These are phyloP conservation scores for Xerocomus spinulosus DNA, from an alignment of 768 basidiomycete species.

Conservation along the genomic window DNA sequence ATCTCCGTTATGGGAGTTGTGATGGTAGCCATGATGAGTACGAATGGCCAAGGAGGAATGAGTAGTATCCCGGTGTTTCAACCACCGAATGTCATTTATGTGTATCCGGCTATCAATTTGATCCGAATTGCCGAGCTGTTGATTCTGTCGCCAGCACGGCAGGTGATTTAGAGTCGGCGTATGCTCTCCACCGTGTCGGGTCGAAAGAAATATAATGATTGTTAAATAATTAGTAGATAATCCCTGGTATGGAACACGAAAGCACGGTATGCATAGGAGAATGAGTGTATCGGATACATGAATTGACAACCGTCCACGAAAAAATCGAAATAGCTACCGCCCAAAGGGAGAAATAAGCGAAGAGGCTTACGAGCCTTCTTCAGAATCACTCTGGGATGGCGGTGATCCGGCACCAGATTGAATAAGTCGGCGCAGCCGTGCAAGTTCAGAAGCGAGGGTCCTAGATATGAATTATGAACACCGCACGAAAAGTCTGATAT, in stretches of 20 bases:
- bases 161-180: neutral
- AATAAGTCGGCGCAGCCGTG: slow-evolving; percentile 70
- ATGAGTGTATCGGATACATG: slow-evolving; percentile 32
- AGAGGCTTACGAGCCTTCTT: slow-evolving; percentile 13
- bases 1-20: slow-evolving; percentile 84
- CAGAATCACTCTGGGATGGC: slow-evolving; percentile 10
- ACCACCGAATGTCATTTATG: slow-evolving; percentile 1
- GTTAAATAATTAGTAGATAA: slow-evolving; percentile 18
- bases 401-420: slow-evolving; percentile 43
- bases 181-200: neutral
- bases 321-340: slow-evolving; percentile 3
- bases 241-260: slow-evolving; percentile 27
- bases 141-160: neutral
- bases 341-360: neutral
- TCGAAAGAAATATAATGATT: neutral
- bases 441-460: slow-evolving; percentile 56
- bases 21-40: slow-evolving; percentile 46
- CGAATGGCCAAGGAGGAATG: neutral
- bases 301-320: slow-evolving; percentile 26
- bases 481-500: neutral
- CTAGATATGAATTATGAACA: slow-evolving; percentile 31
- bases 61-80: neutral
- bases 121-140: neutral
- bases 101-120: neutral
- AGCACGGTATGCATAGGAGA: slow-evolving; percentile 17